These are phyloP conservation scores for Drechslera avenae DNA, from an alignment of 2,329 filamentous ascomycete genomes.

Conservation along the genomic window DNA sequence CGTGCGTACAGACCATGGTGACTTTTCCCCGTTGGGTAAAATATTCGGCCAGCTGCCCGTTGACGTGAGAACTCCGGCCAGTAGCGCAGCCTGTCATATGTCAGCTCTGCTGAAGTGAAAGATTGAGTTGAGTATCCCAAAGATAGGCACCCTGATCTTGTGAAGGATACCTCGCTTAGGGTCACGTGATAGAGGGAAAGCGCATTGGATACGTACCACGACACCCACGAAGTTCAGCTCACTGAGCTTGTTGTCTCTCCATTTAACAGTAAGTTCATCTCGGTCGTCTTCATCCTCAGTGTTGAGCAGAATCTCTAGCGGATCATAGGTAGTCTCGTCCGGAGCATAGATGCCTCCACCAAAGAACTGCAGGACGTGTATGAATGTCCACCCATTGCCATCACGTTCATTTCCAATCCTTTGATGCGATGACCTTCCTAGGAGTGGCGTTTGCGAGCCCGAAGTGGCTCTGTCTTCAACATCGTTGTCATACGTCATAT, in stretches of 20 bases:
- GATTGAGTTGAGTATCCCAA: no score
- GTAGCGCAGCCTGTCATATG: constrained; percentile 40
- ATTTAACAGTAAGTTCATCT: constrained; percentile 46
- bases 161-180: background rate
- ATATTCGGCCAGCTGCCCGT: constrained; percentile 54
- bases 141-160: background rate
- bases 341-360: constrained; percentile 43
- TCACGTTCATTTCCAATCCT: constrained; percentile 2
- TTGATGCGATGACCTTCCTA: constrained; percentile 21
- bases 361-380: constrained; percentile 36
- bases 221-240: constrained; percentile 52
- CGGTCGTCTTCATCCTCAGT: constrained; percentile 38
- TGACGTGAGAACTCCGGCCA: constrained; percentile 50
- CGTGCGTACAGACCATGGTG: constrained; percentile 51
- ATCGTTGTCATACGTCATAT: constrained; percentile 30
- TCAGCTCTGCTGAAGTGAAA: background rate
- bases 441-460: constrained; percentile 30
- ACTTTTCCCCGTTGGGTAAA: constrained; percentile 42
- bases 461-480: constrained; percentile 22
- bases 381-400: constrained; percentile 9
- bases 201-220: constrained; percentile 37
- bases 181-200: background rate
- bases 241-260: constrained; percentile 49
- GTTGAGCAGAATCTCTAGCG: constrained; percentile 48
- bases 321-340: constrained; percentile 44